Evolutionary conservation across 176 grass and related monocot species (phyloP).

Genomic region (Leersia perrieri): DNA sequence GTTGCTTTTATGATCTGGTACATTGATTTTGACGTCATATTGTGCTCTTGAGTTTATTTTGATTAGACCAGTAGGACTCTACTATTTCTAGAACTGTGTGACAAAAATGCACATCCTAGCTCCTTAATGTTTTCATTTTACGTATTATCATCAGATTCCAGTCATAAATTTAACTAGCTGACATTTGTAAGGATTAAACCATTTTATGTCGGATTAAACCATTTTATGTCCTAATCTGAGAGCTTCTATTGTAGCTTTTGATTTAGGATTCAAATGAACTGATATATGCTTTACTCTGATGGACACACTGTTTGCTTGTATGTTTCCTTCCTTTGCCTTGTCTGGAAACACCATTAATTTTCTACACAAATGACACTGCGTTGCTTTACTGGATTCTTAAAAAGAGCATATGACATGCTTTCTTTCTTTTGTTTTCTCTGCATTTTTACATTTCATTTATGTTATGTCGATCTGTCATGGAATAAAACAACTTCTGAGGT

Average conservation of each 20-base stretch:
- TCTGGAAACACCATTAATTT: background rate
- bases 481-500: background rate
- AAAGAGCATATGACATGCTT: conserved; percentile 6
- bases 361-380: background rate
- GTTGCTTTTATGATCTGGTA: background rate
- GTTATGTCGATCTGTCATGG: background rate
- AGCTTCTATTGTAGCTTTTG: background rate
- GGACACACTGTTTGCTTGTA: background rate
- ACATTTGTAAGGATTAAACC: background rate
- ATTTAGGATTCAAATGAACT: background rate
- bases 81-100: conserved; percentile 1
- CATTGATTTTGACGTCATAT: conserved; percentile 7
- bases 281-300: background rate
- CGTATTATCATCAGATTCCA: background rate
- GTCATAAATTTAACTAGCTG: background rate
- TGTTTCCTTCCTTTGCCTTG: background rate
- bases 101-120: background rate
- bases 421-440: background rate
- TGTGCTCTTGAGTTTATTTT: background rate
- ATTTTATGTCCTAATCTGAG: background rate
- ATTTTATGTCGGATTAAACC: background rate
- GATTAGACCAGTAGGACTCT: background rate
- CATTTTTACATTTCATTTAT: conserved; percentile 16
- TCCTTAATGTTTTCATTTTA: background rate
- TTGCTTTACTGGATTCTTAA: background rate